phyloP scores from a whole-genome alignment of 2,329 filamentous ascomycete genomes.

The Fusarium kyushuense region DNA sequence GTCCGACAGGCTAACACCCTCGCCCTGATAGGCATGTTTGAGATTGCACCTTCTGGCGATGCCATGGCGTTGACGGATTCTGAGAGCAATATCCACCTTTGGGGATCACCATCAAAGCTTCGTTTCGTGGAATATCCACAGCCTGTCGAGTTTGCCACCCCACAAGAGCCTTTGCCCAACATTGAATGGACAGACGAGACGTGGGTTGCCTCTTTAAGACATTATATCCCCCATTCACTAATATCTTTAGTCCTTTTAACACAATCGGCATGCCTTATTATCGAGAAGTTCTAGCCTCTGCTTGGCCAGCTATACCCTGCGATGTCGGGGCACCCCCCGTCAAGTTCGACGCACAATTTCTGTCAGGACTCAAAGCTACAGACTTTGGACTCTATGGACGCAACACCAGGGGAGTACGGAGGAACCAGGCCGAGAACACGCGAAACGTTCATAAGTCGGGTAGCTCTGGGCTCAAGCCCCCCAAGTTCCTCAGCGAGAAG shows the following conservation, averaged over 20 bases:
- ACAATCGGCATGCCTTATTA: constrained; percentile 94
- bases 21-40: constrained; percentile 80
- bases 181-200: constrained; percentile 79
- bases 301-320: constrained; percentile 88
- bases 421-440: constrained; percentile 87
- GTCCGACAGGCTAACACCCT: constrained; percentile 85
- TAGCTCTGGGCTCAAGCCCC: constrained; percentile 74
- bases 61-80: constrained; percentile 84
- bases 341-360: constrained; percentile 77
- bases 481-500: constrained; percentile 96
- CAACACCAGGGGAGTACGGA: constrained; percentile 77
- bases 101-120: constrained; percentile 87
- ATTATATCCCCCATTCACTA: neutral
- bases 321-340: constrained; percentile 86
- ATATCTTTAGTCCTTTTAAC: constrained; percentile 74
- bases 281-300: constrained; percentile 85
- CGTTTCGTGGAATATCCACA: constrained; percentile 87
- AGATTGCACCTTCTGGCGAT: constrained; percentile 89
- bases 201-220: constrained; percentile 58
- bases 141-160: constrained; percentile 81
- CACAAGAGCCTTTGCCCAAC: constrained; percentile 66
- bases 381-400: constrained; percentile 84
- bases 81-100: constrained; percentile 83
- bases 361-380: constrained; percentile 75
- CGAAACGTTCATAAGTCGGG: constrained; percentile 71